phyloP scores from a whole-genome alignment of 257 asterid species.

The Capsicum baccatum region DNA sequence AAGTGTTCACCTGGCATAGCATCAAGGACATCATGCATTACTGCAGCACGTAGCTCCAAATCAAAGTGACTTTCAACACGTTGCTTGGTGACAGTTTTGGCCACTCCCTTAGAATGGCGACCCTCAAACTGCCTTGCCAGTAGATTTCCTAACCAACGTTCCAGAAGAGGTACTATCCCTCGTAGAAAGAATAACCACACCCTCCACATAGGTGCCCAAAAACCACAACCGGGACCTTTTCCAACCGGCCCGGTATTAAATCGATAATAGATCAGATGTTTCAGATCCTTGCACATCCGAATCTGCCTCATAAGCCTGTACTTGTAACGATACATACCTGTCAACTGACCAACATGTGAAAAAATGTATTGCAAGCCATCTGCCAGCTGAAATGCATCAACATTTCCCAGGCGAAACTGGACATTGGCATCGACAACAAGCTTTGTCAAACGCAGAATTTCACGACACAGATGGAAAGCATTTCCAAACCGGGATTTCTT shows the following conservation, averaged over 20 bases:
- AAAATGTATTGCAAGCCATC: constrained; percentile 97
- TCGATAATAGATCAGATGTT: constrained; percentile 95
- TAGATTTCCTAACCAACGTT: constrained; percentile 96
- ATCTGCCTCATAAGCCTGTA: constrained; percentile 99
- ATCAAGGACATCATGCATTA: constrained; percentile 99
- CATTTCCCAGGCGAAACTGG: constrained; percentile 98
- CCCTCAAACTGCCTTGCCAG: constrained; percentile 99
- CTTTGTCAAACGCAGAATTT: constrained; percentile 92
- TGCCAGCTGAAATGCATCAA: constrained; percentile 98
- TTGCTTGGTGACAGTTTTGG: constrained; percentile 98
- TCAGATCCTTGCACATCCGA: constrained; percentile 98
- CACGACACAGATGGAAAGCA: constrained; percentile 99
- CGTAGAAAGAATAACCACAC: constrained; percentile 99
- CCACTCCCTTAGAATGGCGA: constrained; percentile 96
- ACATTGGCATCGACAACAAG: constrained; percentile 98
- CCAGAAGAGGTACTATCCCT: constrained; percentile 97
- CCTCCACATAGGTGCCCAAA: constrained; percentile 99
- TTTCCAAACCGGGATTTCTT: constrained; percentile 97
- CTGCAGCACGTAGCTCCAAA: constrained; percentile 99
- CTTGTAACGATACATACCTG: constrained; percentile 98
- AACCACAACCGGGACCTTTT: constrained; percentile 99
- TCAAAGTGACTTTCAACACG: constrained; percentile 99
- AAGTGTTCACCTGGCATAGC: constrained; percentile 87
- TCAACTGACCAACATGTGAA: constrained; percentile 97
- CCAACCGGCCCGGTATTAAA: constrained; percentile 99